These are phyloP conservation scores for Candida nonsorbophila DNA, from an alignment of 805 yeast species.

Conservation along the genomic window DNA sequence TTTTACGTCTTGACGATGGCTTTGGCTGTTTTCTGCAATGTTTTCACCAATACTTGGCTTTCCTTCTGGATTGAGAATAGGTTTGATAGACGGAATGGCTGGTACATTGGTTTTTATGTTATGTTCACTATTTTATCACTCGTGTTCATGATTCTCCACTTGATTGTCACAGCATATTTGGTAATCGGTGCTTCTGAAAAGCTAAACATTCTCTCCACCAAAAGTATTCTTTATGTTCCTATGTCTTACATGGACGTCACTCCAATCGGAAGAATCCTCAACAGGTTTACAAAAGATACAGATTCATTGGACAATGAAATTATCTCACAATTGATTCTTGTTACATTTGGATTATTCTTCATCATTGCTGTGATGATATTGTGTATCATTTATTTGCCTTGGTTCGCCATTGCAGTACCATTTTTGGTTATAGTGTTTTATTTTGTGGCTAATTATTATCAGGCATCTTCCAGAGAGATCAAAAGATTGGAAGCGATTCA, in stretches of 20 bases:
- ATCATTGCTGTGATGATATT: slow-evolving; percentile 52
- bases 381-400: slow-evolving; percentile 32
- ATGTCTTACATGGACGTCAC: slow-evolving; percentile 81
- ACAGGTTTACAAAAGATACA: slow-evolving; percentile 83
- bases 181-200: slow-evolving; percentile 48
- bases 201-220: slow-evolving; percentile 58
- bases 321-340: slow-evolving; percentile 60
- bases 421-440: slow-evolving; percentile 20
- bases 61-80: slow-evolving; percentile 70
- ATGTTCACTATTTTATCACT: slow-evolving; percentile 50
- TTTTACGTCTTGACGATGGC: slow-evolving; percentile 13
- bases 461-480: slow-evolving; percentile 34
- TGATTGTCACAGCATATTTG: slow-evolving; percentile 42
- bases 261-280: slow-evolving; percentile 81
- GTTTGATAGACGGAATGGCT: slow-evolving; percentile 44
- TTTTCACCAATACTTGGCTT: slow-evolving; percentile 71
- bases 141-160: slow-evolving; percentile 38
- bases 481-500: slow-evolving; percentile 35
- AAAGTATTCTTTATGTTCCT: slow-evolving; percentile 63
- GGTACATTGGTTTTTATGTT: slow-evolving; percentile 71
- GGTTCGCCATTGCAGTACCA: slow-evolving; percentile 36
- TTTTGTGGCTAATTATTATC: slow-evolving; percentile 26
- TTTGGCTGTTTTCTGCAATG: slow-evolving; percentile 44
- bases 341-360: slow-evolving; percentile 48
- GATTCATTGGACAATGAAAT: slow-evolving; percentile 79